Percentiles rank a stretch among this genome's conserved stretches.
Evolutionary conservation across 306 rosid genomes (phyloP).

Genomic region (Alnus glutinosa): DNA sequence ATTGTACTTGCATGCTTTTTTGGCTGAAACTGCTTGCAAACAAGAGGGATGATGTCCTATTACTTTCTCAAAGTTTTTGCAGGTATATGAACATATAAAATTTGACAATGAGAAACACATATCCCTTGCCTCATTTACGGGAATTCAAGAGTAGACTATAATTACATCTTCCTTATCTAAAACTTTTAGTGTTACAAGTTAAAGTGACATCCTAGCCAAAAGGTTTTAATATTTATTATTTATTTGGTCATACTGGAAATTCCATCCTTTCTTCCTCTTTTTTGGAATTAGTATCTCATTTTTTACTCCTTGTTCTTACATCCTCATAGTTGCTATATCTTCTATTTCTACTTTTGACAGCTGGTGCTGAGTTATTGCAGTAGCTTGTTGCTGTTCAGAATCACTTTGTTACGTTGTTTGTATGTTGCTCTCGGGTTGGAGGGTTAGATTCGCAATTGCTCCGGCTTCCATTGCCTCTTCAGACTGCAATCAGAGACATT

Average conservation of each 20-base stretch:
- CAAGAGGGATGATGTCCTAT: conserved; percentile 6
- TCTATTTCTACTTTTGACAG: neutral
- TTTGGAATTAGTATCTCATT: neutral
- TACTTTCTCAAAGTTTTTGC: conserved; percentile 26
- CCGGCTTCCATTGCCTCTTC: conserved; percentile 63
- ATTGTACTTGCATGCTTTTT: conserved; percentile 4
- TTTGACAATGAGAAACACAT: conserved; percentile 58
- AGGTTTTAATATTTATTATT: neutral
- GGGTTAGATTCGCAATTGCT: conserved; percentile 90
- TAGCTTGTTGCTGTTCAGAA: neutral
- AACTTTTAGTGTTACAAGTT: conserved; percentile 73
- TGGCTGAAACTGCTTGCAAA: conserved; percentile 6
- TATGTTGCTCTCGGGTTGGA: conserved; percentile 65
- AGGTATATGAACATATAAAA: conserved; percentile 78
- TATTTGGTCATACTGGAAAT: neutral
- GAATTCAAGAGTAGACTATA: conserved; percentile 74
- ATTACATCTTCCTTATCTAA: conserved; percentile 83
- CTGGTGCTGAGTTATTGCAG: neutral
- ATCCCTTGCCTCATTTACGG: conserved; percentile 75
- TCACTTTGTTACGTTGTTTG: conserved; percentile 18
- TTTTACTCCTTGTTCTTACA: neutral
- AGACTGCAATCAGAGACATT: conserved; percentile 59
- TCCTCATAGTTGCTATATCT: neutral
- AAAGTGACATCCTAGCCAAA: neutral
- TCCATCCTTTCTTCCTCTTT: neutral